Evolutionary conservation across 768 basidiomycete genomes (phyloP), one percentile per base, ranked within the genome.

Genomic region (Tulasnella sp.): DNA sequence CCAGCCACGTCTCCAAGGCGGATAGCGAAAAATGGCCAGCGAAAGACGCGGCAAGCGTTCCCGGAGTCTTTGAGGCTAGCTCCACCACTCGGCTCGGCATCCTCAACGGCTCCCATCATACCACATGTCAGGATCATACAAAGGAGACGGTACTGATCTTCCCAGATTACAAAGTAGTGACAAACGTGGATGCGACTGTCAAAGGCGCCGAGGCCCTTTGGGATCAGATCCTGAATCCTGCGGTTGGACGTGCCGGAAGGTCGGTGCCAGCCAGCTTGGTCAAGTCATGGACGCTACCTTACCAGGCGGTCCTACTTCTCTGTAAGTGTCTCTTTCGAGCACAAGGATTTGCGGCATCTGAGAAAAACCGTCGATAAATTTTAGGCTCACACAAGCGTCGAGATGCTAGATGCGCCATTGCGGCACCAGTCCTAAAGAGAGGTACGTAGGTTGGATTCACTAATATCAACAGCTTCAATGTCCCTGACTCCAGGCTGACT

Each of bases 341-440:
- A 48, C 12, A 12, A 12, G 17, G 12, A 19, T 30, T 15, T 60
- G 34, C 21, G 17, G 3, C 30, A 5, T 11, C 12, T 31, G n/a
- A 25, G 27, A 15, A 24, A 50, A 15, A 22, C 49, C 25, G 12
- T 9, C 44, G 29, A 44, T 24, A 19, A 15, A 43, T 34, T 30
- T 17, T 66, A 93, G 91, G 93, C 69, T 96, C 92, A 2, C 94
- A 98, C 72, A 91, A 92, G 72, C 81, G 80, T 65, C 77, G 93
- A 30, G 94, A 97, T 72, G 93, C 92, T 68, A 81, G 91, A 61
- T 99, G 94, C 70, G 80, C 81, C 24, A 84, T 97, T 46, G 82
- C 87, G 9, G 91, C 92, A 1, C 87, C 87, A 2, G 82, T 86
- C 65, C 80, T 96, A 31, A 84, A 86, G 67, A 77, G 84, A 65